Base-by-base conservation (phyloP, 2,329 filamentous ascomycete genomes). In the Sarocladiaceae sp. region DNA sequence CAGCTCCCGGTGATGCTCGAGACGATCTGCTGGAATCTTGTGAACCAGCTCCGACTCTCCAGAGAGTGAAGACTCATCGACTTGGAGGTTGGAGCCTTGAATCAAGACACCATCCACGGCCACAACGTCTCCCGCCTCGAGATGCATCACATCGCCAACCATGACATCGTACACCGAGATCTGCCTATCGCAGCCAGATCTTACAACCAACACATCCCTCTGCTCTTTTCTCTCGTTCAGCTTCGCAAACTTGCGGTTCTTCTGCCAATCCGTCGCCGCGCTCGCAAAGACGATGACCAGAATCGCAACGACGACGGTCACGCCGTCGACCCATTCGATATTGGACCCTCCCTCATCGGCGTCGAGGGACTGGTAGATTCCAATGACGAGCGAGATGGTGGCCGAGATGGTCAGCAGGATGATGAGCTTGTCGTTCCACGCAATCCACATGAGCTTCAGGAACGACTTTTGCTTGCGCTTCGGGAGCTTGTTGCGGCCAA, bases 281-380 rank as follows among this genome's bases (percentile, higher is more conserved):
- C 84, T 85, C 16, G 88, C 85, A 18, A 84, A 62, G 3, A 89
- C 82, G 34, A 90, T 86, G 50, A 90, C 82, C 13, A 83, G 58
- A 48, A 90, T 87, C 42, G 85, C 86, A 19, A 83, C 75, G 33
- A 89, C 81, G 50, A 90, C 88, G 6, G 85, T 85, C 10, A 89
- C 81, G 50, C 85, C 85, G 62, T 91, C 86, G 4, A 89, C 82
- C 86, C 86, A 91, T 60, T 89, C 82, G 10, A 88, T 80, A 29
- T 74, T 74, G 5, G 79, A 68, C 27, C 64, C 56, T 7, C 21
- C 42, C 29, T 44, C 42, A 11, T 34, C 32, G 9, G 29, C 21
- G 13, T 33, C 15, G 10, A 44, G 19, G 10, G 42, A 34, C 56
- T 89, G 82, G 53, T 88, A 88, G 2, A 88, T 65, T 9, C 84